phyloP scores from a whole-genome alignment of 129 eudicot species.

The Saposhnikovia divaricata region DNA sequence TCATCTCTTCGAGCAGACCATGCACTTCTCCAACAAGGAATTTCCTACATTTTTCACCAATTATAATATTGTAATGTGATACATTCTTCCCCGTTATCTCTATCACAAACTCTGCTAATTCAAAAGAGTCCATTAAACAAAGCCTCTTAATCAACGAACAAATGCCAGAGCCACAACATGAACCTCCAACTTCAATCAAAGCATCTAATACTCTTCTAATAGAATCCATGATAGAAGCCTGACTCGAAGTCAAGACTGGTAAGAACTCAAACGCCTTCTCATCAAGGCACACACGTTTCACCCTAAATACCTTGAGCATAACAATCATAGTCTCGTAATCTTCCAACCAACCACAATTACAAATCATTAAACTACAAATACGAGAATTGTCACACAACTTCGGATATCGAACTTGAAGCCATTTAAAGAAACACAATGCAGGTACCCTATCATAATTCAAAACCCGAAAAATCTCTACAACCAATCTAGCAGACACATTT shows the following conservation, averaged over 20 bases:
- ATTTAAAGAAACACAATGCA: conserved; percentile 49
- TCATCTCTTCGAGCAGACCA: conserved; percentile 48
- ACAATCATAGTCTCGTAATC: conserved; percentile 48
- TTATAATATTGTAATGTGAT: conserved; percentile 39
- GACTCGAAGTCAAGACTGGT: conserved; percentile 24
- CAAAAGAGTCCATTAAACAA: conserved; percentile 44
- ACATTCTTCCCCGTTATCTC: conserved; percentile 41
- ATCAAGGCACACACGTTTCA: conserved; percentile 35
- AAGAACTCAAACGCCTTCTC: conserved; percentile 58
- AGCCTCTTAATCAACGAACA: conserved; percentile 49
- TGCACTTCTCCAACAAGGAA: conserved; percentile 37
- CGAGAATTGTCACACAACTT: conserved; percentile 26
- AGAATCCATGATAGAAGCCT: conserved; percentile 25
- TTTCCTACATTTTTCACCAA: conserved; percentile 43
- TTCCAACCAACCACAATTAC: conserved; percentile 59
- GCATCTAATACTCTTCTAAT: conserved; percentile 22
- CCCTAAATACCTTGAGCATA: conserved; percentile 34
- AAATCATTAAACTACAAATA: conserved; percentile 57
- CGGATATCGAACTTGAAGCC: conserved; percentile 35
- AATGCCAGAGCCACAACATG: conserved; percentile 52
- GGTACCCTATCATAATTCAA: conserved; percentile 38
- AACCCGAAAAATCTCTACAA: conserved; percentile 40
- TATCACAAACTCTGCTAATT: conserved; percentile 61
- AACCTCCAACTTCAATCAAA: conserved; percentile 55
- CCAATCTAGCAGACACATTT: conserved; percentile 21